These are phyloP conservation scores for Rhynchosporium secalis DNA, from an alignment of 2,329 filamentous ascomycete species.

Conservation along the genomic window DNA sequence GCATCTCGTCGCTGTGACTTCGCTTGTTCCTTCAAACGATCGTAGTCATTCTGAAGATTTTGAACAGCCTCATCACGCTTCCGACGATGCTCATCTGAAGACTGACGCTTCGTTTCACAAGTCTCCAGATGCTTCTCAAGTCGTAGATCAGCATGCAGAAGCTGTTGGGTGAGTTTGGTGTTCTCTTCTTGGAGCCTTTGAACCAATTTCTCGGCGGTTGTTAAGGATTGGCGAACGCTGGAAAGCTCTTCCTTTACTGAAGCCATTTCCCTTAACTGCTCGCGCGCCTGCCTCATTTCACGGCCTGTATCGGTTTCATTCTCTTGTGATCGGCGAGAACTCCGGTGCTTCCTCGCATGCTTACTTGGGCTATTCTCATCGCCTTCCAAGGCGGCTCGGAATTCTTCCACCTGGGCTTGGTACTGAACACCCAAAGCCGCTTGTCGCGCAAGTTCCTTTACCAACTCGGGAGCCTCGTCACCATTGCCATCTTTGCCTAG, in stretches of 20 bases:
- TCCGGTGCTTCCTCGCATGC: slow-evolving; percentile 42
- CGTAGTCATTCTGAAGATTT: slow-evolving; percentile 53
- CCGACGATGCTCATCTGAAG: slow-evolving; percentile 46
- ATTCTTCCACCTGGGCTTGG: slow-evolving; percentile 57
- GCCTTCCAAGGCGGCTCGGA: slow-evolving; percentile 53
- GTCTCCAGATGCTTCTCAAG: slow-evolving; percentile 37
- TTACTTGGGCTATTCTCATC: slow-evolving; percentile 39
- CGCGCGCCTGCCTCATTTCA: slow-evolving; percentile 55
- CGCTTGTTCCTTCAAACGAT: slow-evolving; percentile 53
- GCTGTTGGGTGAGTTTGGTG: slow-evolving; percentile 34
- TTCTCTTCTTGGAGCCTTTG: slow-evolving; percentile 38
- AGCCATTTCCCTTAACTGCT: slow-evolving; percentile 54
- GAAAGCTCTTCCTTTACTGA: slow-evolving; percentile 55
- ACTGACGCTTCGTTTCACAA: slow-evolving; percentile 44
- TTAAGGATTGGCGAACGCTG: slow-evolving; percentile 52
- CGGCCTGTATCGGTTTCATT: slow-evolving; percentile 54
- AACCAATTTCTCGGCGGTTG: slow-evolving; percentile 44
- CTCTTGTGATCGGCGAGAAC: slow-evolving; percentile 52
- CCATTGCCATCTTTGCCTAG: slow-evolving; percentile 43
- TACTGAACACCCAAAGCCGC: slow-evolving; percentile 59
- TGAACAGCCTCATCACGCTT: slow-evolving; percentile 52
- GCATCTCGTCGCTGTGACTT: slow-evolving; percentile 56
- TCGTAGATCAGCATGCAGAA: slow-evolving; percentile 34
- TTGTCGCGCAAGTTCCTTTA: slow-evolving; percentile 57
- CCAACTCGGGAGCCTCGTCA: slow-evolving; percentile 49